Evolutionary conservation across 2,329 filamentous ascomycete genomes (phyloP), one percentile per base, ranked within the genome.

Genomic region (Pseudocercospora musae): DNA sequence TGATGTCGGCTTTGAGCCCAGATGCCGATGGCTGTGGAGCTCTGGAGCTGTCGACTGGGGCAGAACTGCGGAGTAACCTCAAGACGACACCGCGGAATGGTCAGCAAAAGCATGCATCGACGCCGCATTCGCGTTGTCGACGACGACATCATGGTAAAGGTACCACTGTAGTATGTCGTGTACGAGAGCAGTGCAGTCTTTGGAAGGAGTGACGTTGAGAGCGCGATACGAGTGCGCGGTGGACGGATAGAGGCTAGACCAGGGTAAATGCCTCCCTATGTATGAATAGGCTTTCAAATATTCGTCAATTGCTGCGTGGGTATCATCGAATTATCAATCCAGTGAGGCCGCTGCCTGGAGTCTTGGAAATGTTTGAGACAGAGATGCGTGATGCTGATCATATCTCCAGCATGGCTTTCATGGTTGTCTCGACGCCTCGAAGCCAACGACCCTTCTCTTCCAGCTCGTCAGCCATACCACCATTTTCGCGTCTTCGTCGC

Each of bases 361-460:
- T 33, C 48, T 29, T 29, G 23, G 44, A 23, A 48, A 52, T 52
- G 48, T 25, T 27, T 2, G 13, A 20, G 2, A 3, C 10, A 21
- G 15, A 53, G 25, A 33, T 33, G 37, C 13, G 25, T 58, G 37
- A n/a, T 25, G 40, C 29, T 20, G n/a, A 27, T 74, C 66, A 74
- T 2, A 87, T 78, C 66, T 87, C 85, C 68, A 92, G 72, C 77
- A 90, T 85, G 62, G 84, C 81, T 71, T 79, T 85, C 74, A 92
- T 74, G 13, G 77, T 83, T 8, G 79, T 78, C 72, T 92, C 89
- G n/a, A 85, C 86, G 18, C 87, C 87, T 67, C 85, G 84, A 77
- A 87, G 87, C 90, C 90, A 94, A 67, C 89, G 81, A 5, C 88
- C 90, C 69, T 87, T 83, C 75, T 90, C 88, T 74, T 93, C 90